Percentiles rank a stretch among this genome's conserved stretches.
These are phyloP conservation scores for Camellia oleifera DNA, from an alignment of 179 eudicot species.

Conservation along the genomic window DNA sequence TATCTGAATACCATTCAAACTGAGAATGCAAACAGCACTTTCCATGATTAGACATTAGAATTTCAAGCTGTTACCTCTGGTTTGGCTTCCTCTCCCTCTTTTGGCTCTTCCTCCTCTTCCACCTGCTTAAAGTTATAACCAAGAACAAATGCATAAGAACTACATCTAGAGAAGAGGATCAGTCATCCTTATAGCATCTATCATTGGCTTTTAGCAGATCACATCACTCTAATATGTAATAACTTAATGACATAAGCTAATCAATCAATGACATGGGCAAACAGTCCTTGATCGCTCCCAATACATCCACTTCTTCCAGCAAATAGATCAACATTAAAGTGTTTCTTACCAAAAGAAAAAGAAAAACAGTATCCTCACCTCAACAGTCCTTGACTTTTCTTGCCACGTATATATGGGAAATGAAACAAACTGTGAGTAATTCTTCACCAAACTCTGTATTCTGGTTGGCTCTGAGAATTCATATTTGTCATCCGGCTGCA, in stretches of 20 bases:
- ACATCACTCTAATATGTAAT: background rate
- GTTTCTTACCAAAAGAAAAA: too few species aligned
- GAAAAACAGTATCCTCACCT: constrained; percentile 42
- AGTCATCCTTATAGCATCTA: background rate
- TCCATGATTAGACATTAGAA: background rate
- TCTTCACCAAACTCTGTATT: constrained; percentile 88
- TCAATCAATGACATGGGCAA: background rate
- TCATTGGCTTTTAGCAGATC: background rate
- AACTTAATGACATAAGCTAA: background rate
- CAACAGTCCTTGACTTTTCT: constrained; percentile 88
- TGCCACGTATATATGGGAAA: constrained; percentile 99
- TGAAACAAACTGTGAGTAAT: constrained; percentile 94
- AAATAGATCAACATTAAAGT: background rate
- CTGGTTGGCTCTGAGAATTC: constrained; percentile 77
- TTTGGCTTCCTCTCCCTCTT: constrained; percentile 80
- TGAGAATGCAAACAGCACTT: background rate
- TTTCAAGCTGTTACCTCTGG: constrained; percentile 55
- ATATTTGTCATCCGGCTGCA: constrained; percentile 94
- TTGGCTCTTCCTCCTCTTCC: constrained; percentile 91
- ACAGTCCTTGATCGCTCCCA: background rate
- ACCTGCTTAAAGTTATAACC: constrained; percentile 46
- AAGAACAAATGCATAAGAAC: background rate
- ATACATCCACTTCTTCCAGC: background rate
- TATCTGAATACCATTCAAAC: background rate
- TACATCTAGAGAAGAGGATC: background rate